Evolutionary conservation across 345 rosid species (phyloP), one percentile per base, ranked within the genome.

Genomic region (Syzygium jambos): DNA sequence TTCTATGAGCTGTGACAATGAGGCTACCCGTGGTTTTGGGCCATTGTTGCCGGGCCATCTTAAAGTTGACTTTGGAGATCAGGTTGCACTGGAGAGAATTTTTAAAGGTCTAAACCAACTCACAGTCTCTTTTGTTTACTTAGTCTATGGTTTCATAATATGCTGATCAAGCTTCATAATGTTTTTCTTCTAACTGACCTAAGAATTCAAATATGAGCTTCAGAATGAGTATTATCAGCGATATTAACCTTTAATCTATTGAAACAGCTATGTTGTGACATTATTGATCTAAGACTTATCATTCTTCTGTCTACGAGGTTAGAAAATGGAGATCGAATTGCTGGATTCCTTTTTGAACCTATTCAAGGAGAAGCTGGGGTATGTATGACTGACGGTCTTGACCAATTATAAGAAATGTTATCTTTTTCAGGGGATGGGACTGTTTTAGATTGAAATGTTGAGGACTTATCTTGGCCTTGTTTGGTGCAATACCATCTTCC

Each of bases 291-390:
- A 38, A 22, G 51, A 8, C 11, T 7, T 22, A 43, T 9, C 46
- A n/a, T 51, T n/a, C 34, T 63, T 27, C 22, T 77, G 11, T 30
- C 59, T 85, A 27, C 4, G 51, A 85, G 27, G 86, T 55, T 80
- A 96, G 98, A 96, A 87, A 90, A 87, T 38, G 99, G 97, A 91
- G 94, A 96, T 78, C 92, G 77, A 83, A 95, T 97, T 61, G 97
- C 98, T 1, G 99, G 96, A 91, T 97, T 96, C 93, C 96, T 98
- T 88, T 98, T 96, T 51, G 99, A 98, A 89, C 99, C 99, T 22
- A 95, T 98, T 91, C 99, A 96, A 95, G 99, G 99, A 82, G 99
- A 98, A 91, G 99, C 99, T 87, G 98, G 99, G 93, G 99, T 98
- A 95, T 89, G 94, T 90, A 11, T 88, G 73, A 11, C 87, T 34